Percentiles rank a stretch among this genome's conserved stretches.
Conservation (phyloP, 2,329 filamentous ascomycete species). For the Ceratocystiopsis brevicomis region DNA sequence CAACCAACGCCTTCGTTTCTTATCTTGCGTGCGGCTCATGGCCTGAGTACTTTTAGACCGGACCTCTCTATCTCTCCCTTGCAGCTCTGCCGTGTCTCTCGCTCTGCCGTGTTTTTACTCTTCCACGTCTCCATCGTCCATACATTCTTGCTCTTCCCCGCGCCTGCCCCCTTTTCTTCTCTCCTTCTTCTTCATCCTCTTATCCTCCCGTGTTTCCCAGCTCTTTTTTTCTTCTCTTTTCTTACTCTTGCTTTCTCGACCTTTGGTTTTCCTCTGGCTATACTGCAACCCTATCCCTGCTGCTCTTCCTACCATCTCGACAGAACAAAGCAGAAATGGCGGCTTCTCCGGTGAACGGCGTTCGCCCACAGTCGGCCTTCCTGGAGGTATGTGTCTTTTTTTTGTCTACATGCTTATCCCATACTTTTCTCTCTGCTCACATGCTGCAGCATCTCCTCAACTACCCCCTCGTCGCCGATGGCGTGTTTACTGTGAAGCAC, state of each 20-base stretch:
- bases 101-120: no score
- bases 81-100: no score
- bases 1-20: no score
- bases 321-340: conserved; percentile 5
- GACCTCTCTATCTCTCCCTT: no score
- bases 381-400: conserved; percentile 5
- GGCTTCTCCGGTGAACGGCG: conserved; percentile 8
- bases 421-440: no score
- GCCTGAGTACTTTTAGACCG: no score
- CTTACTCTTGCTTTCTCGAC: no score
- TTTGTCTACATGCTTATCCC: not conserved
- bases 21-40: no score
- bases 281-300: not conserved
- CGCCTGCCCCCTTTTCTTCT: not conserved
- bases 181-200: not conserved
- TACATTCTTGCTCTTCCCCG: no score
- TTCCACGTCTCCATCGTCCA: no score
- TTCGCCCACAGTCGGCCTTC: conserved; percentile 9
- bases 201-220: not conserved
- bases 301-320: not conserved
- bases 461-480: conserved; percentile 68
- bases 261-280: not conserved
- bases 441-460: conserved; percentile 57
- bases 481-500: conserved; percentile 58
- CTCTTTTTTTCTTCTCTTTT: not conserved